Base-by-base conservation (phyloP, 768 basidiomycete genomes). In the Pleurotus tuoliensis region DNA sequence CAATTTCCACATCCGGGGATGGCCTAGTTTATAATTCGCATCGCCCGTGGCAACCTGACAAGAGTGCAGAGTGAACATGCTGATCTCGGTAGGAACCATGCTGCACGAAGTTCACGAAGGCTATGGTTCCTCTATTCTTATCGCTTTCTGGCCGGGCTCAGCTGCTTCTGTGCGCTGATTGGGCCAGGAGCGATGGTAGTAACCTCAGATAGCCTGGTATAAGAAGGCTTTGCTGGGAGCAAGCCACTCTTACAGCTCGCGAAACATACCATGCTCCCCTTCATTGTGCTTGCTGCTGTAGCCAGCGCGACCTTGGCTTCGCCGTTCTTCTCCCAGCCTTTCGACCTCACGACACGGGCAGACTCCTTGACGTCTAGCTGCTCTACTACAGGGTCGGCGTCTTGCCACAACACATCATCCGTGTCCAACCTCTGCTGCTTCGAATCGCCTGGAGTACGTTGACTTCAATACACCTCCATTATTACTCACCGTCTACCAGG, bases 391-490 rank as follows among this genome's bases (percentile, higher is more conserved):
- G 78, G 81, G 1, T 62, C 72, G 3, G 63, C 68, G 18, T 88
- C 86, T 25, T 88, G 87, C 68, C 76, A 78, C 49, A 82, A 80
- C 59, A 73, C 76, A 1, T 69, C 81, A 0, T 55, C 67, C 0
- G 73, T 78, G 46, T 68, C 75, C 1, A 66, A 81, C 55, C 65
- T 74, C 9, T 90, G 88, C 65, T 90, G 88, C 66, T 84, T 83
- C 57, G 85, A 88, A 67, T 67, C 74, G 20, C 86, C 87, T 15
- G 81, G 85, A 57, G 85, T 88, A 63, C 53, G 82, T 73, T 0
- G 13, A 5, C 8, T n/a, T 9, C 6, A 27, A 39, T 38, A 47
- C 20, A 41, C 45, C 27, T 12, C 47, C 22, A 34, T 47, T 20
- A 8, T n/a, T 40, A 4, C 40, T 18, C 38, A 9, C 49, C 49